Conservation (phyloP, 495 filamentous ascomycete genomes). For the Filosporella fistucella region DNA sequence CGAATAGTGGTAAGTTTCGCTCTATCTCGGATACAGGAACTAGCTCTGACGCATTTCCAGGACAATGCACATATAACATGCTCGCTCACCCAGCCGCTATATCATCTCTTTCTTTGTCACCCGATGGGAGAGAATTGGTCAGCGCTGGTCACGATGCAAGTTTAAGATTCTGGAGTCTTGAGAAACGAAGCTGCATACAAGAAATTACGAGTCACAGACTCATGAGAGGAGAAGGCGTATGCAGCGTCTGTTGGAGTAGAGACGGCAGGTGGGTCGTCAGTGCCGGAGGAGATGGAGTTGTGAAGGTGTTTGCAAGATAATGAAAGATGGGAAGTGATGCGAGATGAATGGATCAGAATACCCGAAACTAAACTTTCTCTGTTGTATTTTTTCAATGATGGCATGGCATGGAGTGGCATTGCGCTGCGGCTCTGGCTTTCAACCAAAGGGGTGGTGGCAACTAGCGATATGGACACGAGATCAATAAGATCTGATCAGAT, state of each 20-base stretch:
- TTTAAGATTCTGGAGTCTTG: slow-evolving; percentile 94
- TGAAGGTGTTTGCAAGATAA: slow-evolving; percentile 78
- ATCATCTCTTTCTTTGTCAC: slow-evolving; percentile 82
- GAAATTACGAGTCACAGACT: slow-evolving; percentile 86
- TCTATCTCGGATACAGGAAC: too few species aligned
- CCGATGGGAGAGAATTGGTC: slow-evolving; percentile 90
- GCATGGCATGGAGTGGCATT: too few species aligned
- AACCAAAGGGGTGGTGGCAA: too few species aligned
- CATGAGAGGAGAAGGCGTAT: slow-evolving; percentile 94
- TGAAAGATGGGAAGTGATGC: not conserved
- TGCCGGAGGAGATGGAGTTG: slow-evolving; percentile 92
- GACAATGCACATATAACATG: slow-evolving; percentile 99
- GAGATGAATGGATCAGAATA: too few species aligned
- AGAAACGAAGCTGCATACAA: slow-evolving; percentile 89
- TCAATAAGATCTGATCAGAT: too few species aligned
- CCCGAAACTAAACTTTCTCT: too few species aligned
- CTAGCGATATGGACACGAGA: too few species aligned
- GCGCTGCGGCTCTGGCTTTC: too few species aligned
- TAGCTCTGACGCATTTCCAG: slow-evolving; percentile 36
- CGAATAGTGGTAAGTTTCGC: slow-evolving; percentile 85
- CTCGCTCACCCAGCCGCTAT: slow-evolving; percentile 91
- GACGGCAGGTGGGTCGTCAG: slow-evolving; percentile 93
- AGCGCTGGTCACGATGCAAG: slow-evolving; percentile 93
- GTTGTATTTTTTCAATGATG: too few species aligned
- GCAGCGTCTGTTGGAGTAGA: slow-evolving; percentile 86